phyloP scores from a whole-genome alignment of 2,329 filamentous ascomycete genomes.

The Seiridium cupressi region DNA sequence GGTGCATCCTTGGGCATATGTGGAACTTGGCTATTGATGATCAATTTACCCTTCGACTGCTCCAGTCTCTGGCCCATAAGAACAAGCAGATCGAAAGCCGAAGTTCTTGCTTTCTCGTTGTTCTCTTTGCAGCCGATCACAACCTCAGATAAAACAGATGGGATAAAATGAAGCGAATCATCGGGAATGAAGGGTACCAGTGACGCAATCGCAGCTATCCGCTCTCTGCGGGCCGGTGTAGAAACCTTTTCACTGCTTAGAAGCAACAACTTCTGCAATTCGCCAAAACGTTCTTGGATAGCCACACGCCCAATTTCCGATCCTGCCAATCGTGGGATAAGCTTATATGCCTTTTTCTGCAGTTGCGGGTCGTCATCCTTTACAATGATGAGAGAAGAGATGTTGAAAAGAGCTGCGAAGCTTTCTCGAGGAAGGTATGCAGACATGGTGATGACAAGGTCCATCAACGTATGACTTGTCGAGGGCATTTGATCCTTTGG shows the following conservation, averaged over 20 bases:
- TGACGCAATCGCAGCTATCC: constrained; percentile 77
- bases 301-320: constrained; percentile 77
- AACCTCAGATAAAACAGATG: constrained; percentile 86
- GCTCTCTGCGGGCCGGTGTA: constrained; percentile 80
- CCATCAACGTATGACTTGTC: constrained; percentile 92
- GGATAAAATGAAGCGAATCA: constrained; percentile 86
- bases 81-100: constrained; percentile 87
- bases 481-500: constrained; percentile 76
- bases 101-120: constrained; percentile 88
- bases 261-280: constrained; percentile 81
- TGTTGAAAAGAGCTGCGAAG: constrained; percentile 81
- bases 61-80: constrained; percentile 81
- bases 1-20: constrained; percentile 83
- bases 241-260: constrained; percentile 81
- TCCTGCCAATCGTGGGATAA: constrained; percentile 85
- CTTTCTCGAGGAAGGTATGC: constrained; percentile 87
- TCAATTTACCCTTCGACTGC: constrained; percentile 63
- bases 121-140: constrained; percentile 97
- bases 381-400: constrained; percentile 79
- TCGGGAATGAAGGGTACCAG: constrained; percentile 77
- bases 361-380: constrained; percentile 84
- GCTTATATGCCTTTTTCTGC: constrained; percentile 98
- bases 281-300: constrained; percentile 69
- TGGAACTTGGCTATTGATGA: constrained; percentile 82
- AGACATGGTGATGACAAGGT: constrained; percentile 93